Conservation (phyloP, 2,329 filamentous ascomycete species). For the Ascochyta koolunga region DNA sequence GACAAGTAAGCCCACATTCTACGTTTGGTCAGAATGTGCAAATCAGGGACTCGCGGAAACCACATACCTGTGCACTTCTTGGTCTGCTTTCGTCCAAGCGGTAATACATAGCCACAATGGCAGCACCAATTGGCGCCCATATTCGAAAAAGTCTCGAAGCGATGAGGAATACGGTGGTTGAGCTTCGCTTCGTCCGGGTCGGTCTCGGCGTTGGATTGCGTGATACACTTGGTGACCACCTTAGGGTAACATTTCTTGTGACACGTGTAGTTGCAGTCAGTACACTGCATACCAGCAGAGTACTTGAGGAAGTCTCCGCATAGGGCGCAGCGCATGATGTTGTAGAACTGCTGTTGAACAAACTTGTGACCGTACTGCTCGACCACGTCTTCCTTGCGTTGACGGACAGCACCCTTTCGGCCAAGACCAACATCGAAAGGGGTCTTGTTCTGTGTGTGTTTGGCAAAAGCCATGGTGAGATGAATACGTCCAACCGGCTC, state of each 20-base stretch:
- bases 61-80: slow-evolving; percentile 83
- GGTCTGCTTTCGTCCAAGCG: slow-evolving; percentile 93
- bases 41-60: background rate
- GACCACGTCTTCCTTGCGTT: slow-evolving; percentile 97
- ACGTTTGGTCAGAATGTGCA: slow-evolving; percentile 30
- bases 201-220: slow-evolving; percentile 97
- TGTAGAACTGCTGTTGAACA: slow-evolving; percentile 98
- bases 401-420: slow-evolving; percentile 93
- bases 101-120: slow-evolving; percentile 94
- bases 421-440: slow-evolving; percentile 88
- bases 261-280: slow-evolving; percentile 99
- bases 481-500: slow-evolving; percentile 94
- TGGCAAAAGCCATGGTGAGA: slow-evolving; percentile 87
- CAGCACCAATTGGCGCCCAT: slow-evolving; percentile 99
- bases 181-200: slow-evolving; percentile 99
- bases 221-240: slow-evolving; percentile 99
- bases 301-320: slow-evolving; percentile 99
- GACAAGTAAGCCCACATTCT: slow-evolving; percentile 92
- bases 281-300: slow-evolving; percentile 97
- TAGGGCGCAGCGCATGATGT: slow-evolving; percentile 98
- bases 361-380: slow-evolving; percentile 99
- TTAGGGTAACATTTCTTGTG: slow-evolving; percentile 96
- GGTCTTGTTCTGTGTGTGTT: slow-evolving; percentile 82
- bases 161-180: slow-evolving; percentile 98
- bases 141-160: slow-evolving; percentile 95